Base-by-base conservation (phyloP, 2,329 filamentous ascomycete genomes). In the Colletotrichum sp. region DNA sequence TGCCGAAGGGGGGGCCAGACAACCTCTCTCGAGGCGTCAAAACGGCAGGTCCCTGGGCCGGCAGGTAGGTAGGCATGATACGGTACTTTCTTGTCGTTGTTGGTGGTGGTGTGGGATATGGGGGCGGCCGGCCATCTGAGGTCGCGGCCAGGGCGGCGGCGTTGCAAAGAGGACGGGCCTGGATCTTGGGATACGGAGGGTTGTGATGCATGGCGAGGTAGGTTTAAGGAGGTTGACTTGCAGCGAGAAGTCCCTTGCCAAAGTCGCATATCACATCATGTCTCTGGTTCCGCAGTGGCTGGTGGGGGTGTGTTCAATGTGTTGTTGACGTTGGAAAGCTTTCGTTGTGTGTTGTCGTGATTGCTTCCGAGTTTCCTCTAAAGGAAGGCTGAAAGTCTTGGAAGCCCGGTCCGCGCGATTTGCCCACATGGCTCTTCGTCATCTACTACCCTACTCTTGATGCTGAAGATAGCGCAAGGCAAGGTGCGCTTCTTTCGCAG, bases 331-430 rank as follows among this genome's bases (percentile, higher is more conserved):
- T 52, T 52, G 44, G 44, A 52, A 52, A 4, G 44, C 10, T 5
- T 28, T 59, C 44, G 57, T 30, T 9, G 13, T 16, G n/a, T 60
- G 52, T 34, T 39, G 65, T 57, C 49, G 66, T 69, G 67, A 63
- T 70, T 62, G 67, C 67, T 70, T 70, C 26, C 67, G 55, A 70
- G 67, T 63, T 70, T 70, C 67, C 67, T 70, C 7, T 70, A 70
- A 44, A 52, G 57, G 67, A 63, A 70, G 57, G 67, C 66, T 59
- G 21, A 59, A 21, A 59, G 34, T 13, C 32, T 32, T 64, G 30
- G 30, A 21, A 39, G 5, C 13, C 30, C 30, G 21, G 18, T 21
- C n/a, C n/a, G 18, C 44, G 44, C n/a, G n/a, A 52, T 52, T 13
- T 49, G 39, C 39, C 39, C 18, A 49, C 39, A 52, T 52, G 44